Conservation (phyloP, 2,329 filamentous ascomycete genomes). For the Fusarium penzigii region DNA sequence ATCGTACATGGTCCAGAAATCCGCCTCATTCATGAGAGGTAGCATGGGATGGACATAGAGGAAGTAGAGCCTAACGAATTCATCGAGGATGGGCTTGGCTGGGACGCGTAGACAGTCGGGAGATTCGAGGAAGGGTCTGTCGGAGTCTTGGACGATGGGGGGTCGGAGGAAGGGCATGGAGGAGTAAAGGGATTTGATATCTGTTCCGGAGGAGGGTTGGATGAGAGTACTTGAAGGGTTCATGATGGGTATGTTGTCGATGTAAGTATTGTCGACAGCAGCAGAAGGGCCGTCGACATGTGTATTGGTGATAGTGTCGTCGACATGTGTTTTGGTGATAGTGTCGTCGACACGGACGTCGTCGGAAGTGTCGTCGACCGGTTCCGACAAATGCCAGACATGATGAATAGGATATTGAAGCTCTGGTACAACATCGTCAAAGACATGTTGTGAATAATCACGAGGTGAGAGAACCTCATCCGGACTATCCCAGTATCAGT, state of each 20-base stretch:
- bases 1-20: constrained; percentile 20
- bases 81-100: constrained; percentile 19
- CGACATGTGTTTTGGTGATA: not conserved
- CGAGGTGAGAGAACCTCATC: not conserved
- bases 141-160: constrained; percentile 16
- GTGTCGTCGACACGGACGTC: not conserved
- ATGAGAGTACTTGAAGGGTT: no score
- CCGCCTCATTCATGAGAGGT: constrained; percentile 18
- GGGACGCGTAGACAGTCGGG: constrained; percentile 21
- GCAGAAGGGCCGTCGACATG: no score
- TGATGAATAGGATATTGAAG: no score
- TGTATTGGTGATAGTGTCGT: not conserved
- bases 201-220: not conserved
- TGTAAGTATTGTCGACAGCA: no score
- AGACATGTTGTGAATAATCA: not conserved
- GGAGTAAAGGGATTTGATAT: constrained; percentile 18
- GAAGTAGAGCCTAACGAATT: constrained; percentile 21
- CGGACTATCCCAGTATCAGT: not conserved
- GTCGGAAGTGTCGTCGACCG: not conserved
- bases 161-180: constrained; percentile 20
- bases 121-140: constrained; percentile 12
- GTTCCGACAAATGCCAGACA: no score
- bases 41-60: constrained; percentile 20
- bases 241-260: no score
- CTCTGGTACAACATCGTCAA: not conserved